Percentiles rank a stretch among this genome's conserved stretches.
Conservation (phyloP, 202 grass and related monocot species). For the Zizania palustris region DNA sequence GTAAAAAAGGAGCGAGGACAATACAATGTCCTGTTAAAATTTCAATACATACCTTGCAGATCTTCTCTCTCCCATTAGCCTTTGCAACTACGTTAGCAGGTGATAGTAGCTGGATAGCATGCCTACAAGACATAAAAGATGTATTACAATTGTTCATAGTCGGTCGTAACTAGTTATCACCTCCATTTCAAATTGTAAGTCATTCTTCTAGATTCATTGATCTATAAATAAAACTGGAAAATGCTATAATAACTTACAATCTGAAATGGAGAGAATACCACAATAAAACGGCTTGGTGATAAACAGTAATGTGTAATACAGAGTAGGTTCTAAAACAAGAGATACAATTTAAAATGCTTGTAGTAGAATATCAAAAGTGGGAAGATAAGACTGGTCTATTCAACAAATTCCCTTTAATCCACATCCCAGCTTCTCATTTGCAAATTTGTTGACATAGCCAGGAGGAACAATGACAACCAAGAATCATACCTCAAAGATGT, state of each 20-base stretch:
- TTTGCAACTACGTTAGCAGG: conserved; percentile 80
- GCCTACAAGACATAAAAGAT: conserved; percentile 49
- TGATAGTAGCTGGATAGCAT: conserved; percentile 89
- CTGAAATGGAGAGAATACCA: no score
- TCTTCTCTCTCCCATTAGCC: conserved; percentile 89
- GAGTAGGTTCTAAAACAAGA: neutral
- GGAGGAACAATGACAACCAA: conserved; percentile 18
- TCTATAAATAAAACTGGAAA: no score
- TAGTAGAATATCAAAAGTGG: neutral
- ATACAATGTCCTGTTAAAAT: neutral
- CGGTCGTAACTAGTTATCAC: neutral
- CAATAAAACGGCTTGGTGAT: neutral
- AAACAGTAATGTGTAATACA: neutral
- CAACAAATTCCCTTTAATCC: neutral
- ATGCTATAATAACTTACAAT: no score
- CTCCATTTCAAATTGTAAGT: no score
- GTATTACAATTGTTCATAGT: neutral
- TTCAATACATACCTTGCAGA: conserved; percentile 70
- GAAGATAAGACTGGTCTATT: neutral
- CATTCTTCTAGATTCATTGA: no score
- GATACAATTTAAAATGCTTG: neutral
- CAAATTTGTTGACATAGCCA: neutral
- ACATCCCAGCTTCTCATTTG: neutral
- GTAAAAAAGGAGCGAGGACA: neutral
- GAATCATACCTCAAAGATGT: conserved; percentile 78